Percentiles rank a stretch among this genome's conserved stretches.
Conservation (phyloP, 2,329 filamentous ascomycete species). For the Monilinia laxa region DNA sequence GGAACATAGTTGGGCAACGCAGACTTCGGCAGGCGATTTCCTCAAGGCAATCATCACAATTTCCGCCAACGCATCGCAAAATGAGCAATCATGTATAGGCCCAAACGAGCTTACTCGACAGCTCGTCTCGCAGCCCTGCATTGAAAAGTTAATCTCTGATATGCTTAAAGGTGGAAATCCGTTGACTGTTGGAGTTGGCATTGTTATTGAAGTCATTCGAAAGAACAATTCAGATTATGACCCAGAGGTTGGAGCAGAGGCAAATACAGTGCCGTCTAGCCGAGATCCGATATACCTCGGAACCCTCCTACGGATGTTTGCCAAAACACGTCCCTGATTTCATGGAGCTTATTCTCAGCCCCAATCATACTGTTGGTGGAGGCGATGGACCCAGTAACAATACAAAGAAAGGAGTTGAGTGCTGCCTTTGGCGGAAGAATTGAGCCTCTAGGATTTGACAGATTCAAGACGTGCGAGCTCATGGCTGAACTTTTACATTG, state of each 20-base stretch:
- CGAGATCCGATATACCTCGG: constrained; percentile 95
- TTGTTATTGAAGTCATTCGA: constrained; percentile 96
- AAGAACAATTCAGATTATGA: constrained; percentile 99
- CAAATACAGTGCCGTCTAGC: constrained; percentile 75
- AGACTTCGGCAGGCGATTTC: constrained; percentile 96
- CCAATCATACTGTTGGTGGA: constrained; percentile 57
- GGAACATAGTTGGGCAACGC: constrained; percentile 85
- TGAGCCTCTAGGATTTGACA: constrained; percentile 91
- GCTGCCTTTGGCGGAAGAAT: constrained; percentile 90
- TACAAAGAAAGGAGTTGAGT: constrained; percentile 71
- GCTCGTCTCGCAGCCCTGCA: constrained; percentile 81
- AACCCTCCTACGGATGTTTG: constrained; percentile 83
- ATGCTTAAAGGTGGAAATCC: constrained; percentile 95
- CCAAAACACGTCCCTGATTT: constrained; percentile 89
- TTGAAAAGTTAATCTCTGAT: constrained; percentile 79
- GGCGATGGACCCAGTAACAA: constrained; percentile 57
- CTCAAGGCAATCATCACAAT: constrained; percentile 99
- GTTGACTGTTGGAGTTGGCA: constrained; percentile 92
- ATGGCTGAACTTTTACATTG: constrained; percentile 98
- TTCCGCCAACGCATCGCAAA: constrained; percentile 95
- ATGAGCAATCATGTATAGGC: constrained; percentile 97
- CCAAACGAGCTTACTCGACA: constrained; percentile 96
- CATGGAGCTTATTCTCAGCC: constrained; percentile 83
- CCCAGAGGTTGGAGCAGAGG: constrained; percentile 80
- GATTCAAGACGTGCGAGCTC: constrained; percentile 97